Base-by-base conservation (phyloP, 2,329 filamentous ascomycete species). In the Cladosporium sp. region DNA sequence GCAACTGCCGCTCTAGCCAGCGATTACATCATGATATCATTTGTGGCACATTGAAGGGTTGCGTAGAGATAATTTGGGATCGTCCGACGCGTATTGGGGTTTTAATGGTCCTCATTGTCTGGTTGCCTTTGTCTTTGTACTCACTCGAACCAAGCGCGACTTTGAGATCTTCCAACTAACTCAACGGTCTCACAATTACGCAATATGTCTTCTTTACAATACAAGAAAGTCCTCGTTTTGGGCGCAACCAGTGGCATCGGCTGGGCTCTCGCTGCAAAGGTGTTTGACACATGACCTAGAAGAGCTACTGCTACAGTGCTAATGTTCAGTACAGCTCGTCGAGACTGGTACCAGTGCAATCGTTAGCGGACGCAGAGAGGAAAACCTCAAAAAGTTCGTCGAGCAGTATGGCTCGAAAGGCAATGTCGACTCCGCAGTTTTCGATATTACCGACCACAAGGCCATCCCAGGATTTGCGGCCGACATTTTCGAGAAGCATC, bases 201-300 rank as follows among this genome's bases (percentile, higher is more conserved):
- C 24, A 49, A 34, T n/a, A 34, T n/a, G 55, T 64, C 61, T 2
- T 57, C 61, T 8, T 38, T 83, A 71, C 78, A 67, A 77, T 86
- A 85, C 77, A 83, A 82, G 69, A 84, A 85, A 73, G 78, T 85
- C 24, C 79, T 86, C 10, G 74, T 87, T 32, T 76, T 86, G 11
- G 85, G 85, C n/a, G 85, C 84, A 44, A 84, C 81, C 15, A 80
- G 78, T 18, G 83, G 83, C 34, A 84, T 85, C 59, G 83, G 85
- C 59, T 76, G 80, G 68, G 83, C 83, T 6, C 78, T 86, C 15
- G 82, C 84, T 3, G 77, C 80, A 34, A 81, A 80, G 28, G 52
- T 55, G 32, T 8, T 11, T 21, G 5, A 21, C 6, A 32, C 7
- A 10, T 12, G 14, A 10, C 4, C 15, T n/a, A 11, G 14, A 18